Conservation (phyloP, 257 asterid genomes). For the Leptodermis oblonga region DNA sequence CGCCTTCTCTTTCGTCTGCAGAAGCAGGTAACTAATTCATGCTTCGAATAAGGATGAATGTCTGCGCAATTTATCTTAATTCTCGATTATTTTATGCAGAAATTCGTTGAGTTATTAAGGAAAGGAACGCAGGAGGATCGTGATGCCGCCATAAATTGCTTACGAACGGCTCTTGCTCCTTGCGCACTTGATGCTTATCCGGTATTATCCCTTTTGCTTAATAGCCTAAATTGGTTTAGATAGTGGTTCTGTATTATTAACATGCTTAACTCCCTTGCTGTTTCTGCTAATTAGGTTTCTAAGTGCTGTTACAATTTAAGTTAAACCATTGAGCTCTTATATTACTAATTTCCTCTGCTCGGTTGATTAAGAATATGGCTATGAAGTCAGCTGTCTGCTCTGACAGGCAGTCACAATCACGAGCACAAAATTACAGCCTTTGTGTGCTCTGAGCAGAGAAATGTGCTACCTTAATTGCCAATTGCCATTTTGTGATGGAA, state of each 20-base stretch:
- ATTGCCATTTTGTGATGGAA: neutral
- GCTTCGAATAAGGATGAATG: neutral
- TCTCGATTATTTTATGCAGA: constrained; percentile 32
- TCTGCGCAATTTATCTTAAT: neutral
- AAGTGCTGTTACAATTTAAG: neutral
- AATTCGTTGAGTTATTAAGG: constrained; percentile 85
- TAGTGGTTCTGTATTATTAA: neutral
- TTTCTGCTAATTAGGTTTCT: constrained; percentile 1
- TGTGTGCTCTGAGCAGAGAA: neutral
- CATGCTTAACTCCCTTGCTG: neutral
- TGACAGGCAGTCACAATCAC: neutral
- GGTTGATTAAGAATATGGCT: neutral
- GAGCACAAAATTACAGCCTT: neutral
- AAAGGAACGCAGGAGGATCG: constrained; percentile 79
- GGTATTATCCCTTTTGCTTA: constrained; percentile 35
- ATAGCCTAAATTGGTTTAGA: neutral
- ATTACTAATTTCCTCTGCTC: neutral
- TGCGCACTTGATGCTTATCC: constrained; percentile 98
- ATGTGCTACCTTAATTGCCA: neutral
- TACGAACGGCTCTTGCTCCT: constrained; percentile 79
- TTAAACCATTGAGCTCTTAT: neutral
- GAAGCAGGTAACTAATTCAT: constrained; percentile 57
- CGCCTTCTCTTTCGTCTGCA: constrained; percentile 91
- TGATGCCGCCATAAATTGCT: constrained; percentile 70
- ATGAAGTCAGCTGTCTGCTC: neutral